These are phyloP conservation scores for Alternaria alternata DNA, from an alignment of 2,329 filamentous ascomycete species.

Conservation along the genomic window DNA sequence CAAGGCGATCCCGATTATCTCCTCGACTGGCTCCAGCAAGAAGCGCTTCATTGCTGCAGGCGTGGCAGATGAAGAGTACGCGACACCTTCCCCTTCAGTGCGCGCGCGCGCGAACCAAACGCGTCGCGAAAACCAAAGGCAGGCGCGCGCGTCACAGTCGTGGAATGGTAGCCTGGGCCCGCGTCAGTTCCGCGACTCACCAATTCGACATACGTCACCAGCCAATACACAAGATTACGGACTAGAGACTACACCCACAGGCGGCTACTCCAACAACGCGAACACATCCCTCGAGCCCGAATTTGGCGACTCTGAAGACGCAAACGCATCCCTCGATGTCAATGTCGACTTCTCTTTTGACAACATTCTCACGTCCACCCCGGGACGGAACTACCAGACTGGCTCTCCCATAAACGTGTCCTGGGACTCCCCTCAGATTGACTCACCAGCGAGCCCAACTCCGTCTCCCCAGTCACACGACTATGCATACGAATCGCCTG, in stretches of 20 bases:
- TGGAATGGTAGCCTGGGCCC: neutral
- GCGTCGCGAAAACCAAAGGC: constrained; percentile 13
- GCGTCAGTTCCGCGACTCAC: neutral
- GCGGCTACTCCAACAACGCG: neutral
- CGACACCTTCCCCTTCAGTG: constrained; percentile 21
- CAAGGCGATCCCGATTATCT: constrained; percentile 27
- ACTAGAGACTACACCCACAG: neutral
- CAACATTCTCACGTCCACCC: constrained; percentile 23
- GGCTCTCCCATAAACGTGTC: constrained; percentile 13
- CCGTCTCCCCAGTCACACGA: neutral
- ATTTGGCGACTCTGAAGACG: neutral
- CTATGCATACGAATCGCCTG: neutral
- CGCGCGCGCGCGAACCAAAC: constrained; percentile 15
- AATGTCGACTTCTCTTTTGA: constrained; percentile 28
- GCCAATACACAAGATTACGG: neutral
- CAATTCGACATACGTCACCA: neutral
- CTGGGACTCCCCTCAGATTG: constrained; percentile 13
- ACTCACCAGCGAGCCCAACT: neutral
- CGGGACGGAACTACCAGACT: constrained; percentile 16
- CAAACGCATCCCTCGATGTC: neutral
- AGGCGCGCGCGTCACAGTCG: neutral
- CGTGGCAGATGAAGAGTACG: constrained; percentile 19
- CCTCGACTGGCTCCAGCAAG: constrained; percentile 37
- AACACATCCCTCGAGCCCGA: neutral
- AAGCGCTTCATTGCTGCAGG: constrained; percentile 42